Evolutionary conservation across 2,329 filamentous ascomycete species (phyloP).

Genomic region (Botrytis galanthina): DNA sequence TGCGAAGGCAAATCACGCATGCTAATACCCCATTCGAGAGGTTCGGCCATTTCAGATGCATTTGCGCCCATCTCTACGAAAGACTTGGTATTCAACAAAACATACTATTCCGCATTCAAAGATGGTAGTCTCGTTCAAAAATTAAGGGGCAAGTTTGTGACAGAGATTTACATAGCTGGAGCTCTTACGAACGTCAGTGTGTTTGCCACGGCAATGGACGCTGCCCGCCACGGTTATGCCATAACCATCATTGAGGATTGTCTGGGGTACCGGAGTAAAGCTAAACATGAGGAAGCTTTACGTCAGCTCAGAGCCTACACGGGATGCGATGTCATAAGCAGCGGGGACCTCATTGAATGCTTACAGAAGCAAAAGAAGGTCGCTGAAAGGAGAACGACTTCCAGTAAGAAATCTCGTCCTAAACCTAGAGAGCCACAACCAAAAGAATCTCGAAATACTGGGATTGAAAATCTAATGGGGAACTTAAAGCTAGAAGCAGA

Average conservation of each 20-base stretch:
- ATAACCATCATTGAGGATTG: constrained; percentile 88
- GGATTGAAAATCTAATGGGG: constrained; percentile 35
- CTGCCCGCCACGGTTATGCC: constrained; percentile 80
- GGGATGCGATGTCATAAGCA: constrained; percentile 37
- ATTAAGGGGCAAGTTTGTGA: constrained; percentile 83
- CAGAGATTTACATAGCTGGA: constrained; percentile 85
- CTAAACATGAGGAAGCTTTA: constrained; percentile 54
- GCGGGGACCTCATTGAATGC: constrained; percentile 32
- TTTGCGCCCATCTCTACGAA: constrained; percentile 17
- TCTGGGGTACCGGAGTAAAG: constrained; percentile 71
- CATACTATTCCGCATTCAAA: constrained; percentile 84
- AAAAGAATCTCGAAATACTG: constrained; percentile 21
- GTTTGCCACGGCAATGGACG: constrained; percentile 88
- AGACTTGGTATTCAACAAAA: constrained; percentile 61
- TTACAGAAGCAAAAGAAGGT: constrained; percentile 29
- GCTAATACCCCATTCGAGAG: constrained; percentile 39
- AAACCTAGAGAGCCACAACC: constrained; percentile 20
- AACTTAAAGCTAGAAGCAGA: constrained; percentile 31
- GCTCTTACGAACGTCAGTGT: constrained; percentile 84
- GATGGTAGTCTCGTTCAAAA: constrained; percentile 69
- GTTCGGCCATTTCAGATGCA: constrained; percentile 13
- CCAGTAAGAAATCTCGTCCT: constrained; percentile 25
- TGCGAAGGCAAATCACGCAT: constrained; percentile 40
- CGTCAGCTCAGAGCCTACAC: constrained; percentile 35
- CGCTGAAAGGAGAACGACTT: constrained; percentile 23